Evolutionary conservation across 73 alveolate genomes (phyloP).

Genomic region (Tetrahymena thermophila): DNA sequence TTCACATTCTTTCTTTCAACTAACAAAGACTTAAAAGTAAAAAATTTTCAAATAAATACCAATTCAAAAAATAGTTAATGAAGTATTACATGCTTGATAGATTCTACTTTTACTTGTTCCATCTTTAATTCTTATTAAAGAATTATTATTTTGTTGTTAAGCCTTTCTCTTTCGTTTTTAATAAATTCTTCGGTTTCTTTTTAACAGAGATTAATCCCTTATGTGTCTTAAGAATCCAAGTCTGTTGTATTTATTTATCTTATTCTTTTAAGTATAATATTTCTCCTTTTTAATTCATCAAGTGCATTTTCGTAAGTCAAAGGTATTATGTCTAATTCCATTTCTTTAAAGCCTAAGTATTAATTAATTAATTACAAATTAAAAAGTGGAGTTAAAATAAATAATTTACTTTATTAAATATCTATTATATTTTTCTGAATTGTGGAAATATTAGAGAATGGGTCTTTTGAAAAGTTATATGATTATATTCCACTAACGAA

Average conservation of each 20-base stretch:
- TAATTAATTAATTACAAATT: not conserved
- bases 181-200: not conserved
- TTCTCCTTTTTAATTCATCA: not conserved
- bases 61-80: not conserved
- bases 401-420: not conserved
- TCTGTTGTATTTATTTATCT: not conserved
- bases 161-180: not conserved
- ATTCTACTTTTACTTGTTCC: not conserved
- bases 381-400: not conserved
- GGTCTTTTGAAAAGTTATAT: not conserved
- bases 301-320: not conserved
- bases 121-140: not conserved
- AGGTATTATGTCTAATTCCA: not conserved
- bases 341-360: not conserved
- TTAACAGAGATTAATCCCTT: not conserved
- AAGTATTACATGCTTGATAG: not conserved
- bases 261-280: not conserved
- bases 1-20: not conserved
- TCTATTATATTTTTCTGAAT: not conserved
- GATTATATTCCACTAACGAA: not conserved
- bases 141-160: not conserved
- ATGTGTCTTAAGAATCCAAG: not conserved
- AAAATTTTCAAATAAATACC: not conserved
- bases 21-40: not conserved
- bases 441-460: not conserved